phyloP scores from a whole-genome alignment of 2,329 filamentous ascomycete genomes.

The Chaetothyriales sp. region DNA sequence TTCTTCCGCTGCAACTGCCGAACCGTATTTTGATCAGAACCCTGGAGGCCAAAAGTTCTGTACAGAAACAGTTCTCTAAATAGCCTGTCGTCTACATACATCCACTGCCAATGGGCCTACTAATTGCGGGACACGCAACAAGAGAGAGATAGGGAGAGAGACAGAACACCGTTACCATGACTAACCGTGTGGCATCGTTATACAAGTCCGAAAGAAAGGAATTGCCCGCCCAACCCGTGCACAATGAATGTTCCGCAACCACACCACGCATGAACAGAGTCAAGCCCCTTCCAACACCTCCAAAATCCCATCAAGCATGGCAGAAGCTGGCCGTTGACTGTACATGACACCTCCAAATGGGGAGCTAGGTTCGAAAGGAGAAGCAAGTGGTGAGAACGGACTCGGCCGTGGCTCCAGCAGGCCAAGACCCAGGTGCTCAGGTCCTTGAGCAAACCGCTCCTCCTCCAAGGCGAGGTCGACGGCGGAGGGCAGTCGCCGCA shows the following conservation, averaged over 20 bases:
- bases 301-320: conserved; percentile 33
- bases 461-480: conserved; percentile 30
- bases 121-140: background rate
- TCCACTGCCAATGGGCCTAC: background rate
- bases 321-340: conserved; percentile 1
- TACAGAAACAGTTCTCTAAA: too few species aligned
- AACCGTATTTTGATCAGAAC: too few species aligned
- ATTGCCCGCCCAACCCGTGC: background rate
- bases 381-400: background rate
- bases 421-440: conserved; percentile 26
- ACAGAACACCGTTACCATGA: background rate
- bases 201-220: background rate
- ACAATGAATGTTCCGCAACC: background rate
- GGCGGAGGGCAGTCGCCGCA: conserved; percentile 29
- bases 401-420: conserved; percentile 31
- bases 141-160: too few species aligned
- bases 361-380: background rate
- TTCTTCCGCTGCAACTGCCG: too few species aligned
- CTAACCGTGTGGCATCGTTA: background rate
- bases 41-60: too few species aligned
- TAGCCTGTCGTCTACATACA: too few species aligned
- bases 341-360: conserved; percentile 1
- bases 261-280: background rate
- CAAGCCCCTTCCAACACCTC: conserved; percentile 28
- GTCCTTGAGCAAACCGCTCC: conserved; percentile 26